A percentile compares a stretch with the other conserved stretches of the same genome.
phyloP scores from a whole-genome alignment of 768 basidiomycete genomes.

The Pisolithus tinctorius region DNA sequence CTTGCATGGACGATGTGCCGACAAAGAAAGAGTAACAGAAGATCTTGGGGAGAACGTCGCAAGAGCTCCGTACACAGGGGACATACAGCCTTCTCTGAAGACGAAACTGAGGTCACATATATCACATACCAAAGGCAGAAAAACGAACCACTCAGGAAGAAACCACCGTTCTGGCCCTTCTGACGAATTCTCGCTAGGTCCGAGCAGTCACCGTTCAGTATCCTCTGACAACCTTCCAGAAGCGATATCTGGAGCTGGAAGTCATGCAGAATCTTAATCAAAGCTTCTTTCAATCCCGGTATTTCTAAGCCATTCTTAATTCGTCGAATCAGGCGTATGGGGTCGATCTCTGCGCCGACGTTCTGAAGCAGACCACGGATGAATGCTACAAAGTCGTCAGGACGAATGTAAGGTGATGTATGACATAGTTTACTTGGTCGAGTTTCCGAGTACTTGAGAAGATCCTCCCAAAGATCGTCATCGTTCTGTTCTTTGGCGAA shows the following conservation, averaged over 20 bases:
- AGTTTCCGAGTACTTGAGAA: constrained; percentile 90
- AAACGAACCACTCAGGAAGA: constrained; percentile 65
- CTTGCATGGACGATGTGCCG: constrained; percentile 80
- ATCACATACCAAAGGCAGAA: neutral
- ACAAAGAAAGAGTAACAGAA: constrained; percentile 78
- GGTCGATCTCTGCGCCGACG: constrained; percentile 93
- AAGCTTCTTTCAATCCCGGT: constrained; percentile 85
- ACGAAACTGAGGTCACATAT: neutral
- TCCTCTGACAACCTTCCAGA: constrained; percentile 85
- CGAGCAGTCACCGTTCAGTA: constrained; percentile 77
- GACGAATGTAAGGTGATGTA: neutral
- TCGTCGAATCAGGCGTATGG: constrained; percentile 86
- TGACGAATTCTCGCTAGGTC: constrained; percentile 65
- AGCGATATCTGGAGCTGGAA: constrained; percentile 92
- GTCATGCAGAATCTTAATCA: constrained; percentile 96
- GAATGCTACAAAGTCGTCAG: constrained; percentile 50
- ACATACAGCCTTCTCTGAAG: constrained; percentile 56
- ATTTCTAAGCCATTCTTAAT: constrained; percentile 97
- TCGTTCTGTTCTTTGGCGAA: constrained; percentile 97
- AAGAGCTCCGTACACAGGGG: constrained; percentile 58
- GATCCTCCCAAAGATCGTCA: constrained; percentile 96
- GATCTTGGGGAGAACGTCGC: constrained; percentile 48
- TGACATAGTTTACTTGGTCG: constrained; percentile 56
- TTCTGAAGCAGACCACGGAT: constrained; percentile 94
- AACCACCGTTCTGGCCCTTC: constrained; percentile 72